Evolutionary conservation across 352 stramenopile species (phyloP).

Genomic region (Pythium graminicola): DNA sequence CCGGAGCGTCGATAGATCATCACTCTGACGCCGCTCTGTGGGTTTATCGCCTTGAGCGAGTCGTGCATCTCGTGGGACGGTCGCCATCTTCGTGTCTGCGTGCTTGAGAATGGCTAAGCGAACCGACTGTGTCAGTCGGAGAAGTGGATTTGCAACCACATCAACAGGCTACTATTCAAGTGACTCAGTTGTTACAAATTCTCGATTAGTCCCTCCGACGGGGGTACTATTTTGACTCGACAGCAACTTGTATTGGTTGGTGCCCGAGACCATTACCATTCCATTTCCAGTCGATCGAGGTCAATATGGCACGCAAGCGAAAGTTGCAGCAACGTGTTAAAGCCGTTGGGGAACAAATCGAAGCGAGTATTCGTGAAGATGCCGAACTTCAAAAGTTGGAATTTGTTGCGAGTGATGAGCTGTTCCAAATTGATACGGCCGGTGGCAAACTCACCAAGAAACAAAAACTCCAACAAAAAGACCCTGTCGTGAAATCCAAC

Average conservation of each 20-base stretch:
- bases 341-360: constrained; percentile 60
- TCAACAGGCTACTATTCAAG: constrained; percentile 14
- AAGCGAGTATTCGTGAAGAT: constrained; percentile 73
- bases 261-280: background rate
- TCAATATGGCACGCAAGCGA: constrained; percentile 42
- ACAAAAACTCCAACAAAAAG: constrained; percentile 49
- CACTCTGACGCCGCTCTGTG: constrained; percentile 14
- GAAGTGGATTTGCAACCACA: constrained; percentile 16
- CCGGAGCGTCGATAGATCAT: constrained; percentile 25
- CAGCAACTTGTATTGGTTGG: constrained; percentile 4
- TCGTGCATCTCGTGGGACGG: constrained; percentile 22
- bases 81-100: constrained; percentile 12
- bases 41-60: constrained; percentile 18
- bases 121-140: constrained; percentile 6
- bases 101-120: constrained; percentile 9
- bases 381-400: constrained; percentile 77
- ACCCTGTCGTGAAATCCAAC: constrained; percentile 63
- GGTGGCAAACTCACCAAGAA: constrained; percentile 65
- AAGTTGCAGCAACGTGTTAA: constrained; percentile 61
- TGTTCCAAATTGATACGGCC: constrained; percentile 77
- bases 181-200: too few species aligned
- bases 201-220: too few species aligned
- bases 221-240: constrained; percentile 18
- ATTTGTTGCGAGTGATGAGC: constrained; percentile 52
- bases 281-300: background rate